phyloP scores from a whole-genome alignment of 495 filamentous ascomycete genomes.

The Penicillium paradoxum region DNA sequence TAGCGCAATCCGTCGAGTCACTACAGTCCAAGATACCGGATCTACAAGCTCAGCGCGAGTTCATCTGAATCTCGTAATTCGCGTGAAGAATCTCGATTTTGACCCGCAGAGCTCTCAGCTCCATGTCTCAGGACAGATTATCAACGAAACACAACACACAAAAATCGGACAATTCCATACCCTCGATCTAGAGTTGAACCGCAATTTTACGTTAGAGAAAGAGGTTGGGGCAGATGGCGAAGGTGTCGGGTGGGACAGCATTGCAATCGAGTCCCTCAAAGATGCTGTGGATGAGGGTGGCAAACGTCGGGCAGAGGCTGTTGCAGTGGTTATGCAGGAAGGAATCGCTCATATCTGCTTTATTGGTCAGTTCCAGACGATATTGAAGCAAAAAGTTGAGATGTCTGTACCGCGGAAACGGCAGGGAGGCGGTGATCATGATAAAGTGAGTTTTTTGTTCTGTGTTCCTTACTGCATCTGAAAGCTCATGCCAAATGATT shows the following conservation, averaged over 20 bases:
- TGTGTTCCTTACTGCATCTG: neutral
- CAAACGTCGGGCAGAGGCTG: conserved; percentile 64
- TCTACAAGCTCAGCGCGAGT: conserved; percentile 70
- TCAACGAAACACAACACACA: conserved; percentile 77
- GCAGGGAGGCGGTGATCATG: conserved; percentile 55
- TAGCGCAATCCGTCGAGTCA: conserved; percentile 76
- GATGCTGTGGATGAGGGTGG: conserved; percentile 75
- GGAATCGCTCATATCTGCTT: conserved; percentile 90
- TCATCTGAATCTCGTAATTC: conserved; percentile 72
- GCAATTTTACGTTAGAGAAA: conserved; percentile 82
- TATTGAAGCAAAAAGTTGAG: conserved; percentile 84
- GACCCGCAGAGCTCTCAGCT: conserved; percentile 78
- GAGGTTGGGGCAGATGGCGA: conserved; percentile 38
- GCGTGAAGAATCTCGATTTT: conserved; percentile 81
- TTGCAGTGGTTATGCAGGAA: conserved; percentile 92
- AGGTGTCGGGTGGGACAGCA: conserved; percentile 80
- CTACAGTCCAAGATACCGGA: conserved; percentile 62
- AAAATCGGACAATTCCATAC: conserved; percentile 85
- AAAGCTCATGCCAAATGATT: neutral
- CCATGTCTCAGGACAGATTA: conserved; percentile 78
- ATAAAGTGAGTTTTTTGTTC: conserved; percentile 44
- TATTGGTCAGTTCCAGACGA: conserved; percentile 85
- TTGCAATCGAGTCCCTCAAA: conserved; percentile 70
- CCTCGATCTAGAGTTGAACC: conserved; percentile 80
- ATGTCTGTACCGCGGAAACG: conserved; percentile 77